These are phyloP conservation scores for Andrographis paniculata DNA, from an alignment of 305 asterid species.

Conservation along the genomic window DNA sequence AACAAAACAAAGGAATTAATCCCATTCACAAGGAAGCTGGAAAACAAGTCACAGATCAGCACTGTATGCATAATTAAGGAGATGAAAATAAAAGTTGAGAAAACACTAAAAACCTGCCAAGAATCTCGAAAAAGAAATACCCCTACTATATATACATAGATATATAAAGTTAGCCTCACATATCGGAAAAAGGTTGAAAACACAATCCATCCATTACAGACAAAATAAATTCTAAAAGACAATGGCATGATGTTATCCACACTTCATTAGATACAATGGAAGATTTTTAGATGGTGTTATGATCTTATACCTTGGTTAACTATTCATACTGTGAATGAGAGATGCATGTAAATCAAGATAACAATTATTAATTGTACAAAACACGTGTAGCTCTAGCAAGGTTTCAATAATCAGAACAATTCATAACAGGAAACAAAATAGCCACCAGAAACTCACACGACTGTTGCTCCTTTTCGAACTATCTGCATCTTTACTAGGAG, in stretches of 20 bases:
- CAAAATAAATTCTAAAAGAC: no score
- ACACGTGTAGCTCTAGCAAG: conserved; percentile 10
- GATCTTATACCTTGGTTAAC: not conserved
- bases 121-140: no score
- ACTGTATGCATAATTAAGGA: conserved; percentile 12
- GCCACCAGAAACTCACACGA: conserved; percentile 50
- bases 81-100: conserved; percentile 3
- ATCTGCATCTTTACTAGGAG: conserved; percentile 66
- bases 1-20: conserved; percentile 9
- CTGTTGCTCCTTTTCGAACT: conserved; percentile 42
- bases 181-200: no score
- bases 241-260: no score
- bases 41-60: conserved; percentile 10
- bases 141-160: no score
- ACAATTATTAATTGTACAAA: not conserved
- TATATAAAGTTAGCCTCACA: no score
- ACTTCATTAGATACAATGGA: no score
- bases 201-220: no score
- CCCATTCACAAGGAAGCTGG: conserved; percentile 1
- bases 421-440: conserved; percentile 14
- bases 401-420: conserved; percentile 5
- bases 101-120: no score
- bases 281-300: no score
- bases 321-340: not conserved
- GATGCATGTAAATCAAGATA: not conserved